Percentiles rank a stretch among this genome's conserved stretches.
Conservation (phyloP, 371 early-diverging fungal genomes). For the Rhizopus stolonifer region DNA sequence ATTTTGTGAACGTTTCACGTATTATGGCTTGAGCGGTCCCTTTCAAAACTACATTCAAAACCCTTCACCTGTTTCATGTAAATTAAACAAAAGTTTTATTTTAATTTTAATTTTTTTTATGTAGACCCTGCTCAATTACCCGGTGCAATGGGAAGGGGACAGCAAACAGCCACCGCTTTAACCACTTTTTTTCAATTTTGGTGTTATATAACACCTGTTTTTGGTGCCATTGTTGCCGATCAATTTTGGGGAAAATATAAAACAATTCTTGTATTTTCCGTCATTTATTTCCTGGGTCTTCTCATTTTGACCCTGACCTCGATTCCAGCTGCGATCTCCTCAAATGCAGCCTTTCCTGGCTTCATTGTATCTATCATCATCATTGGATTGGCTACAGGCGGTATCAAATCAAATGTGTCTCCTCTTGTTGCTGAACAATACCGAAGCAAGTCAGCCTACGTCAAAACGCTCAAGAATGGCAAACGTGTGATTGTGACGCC, state of each 20-base stretch:
- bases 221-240: slow-evolving; percentile 86
- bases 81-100: too few relatives aligned
- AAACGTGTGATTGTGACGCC: slow-evolving; percentile 30
- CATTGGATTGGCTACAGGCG: slow-evolving; percentile 66
- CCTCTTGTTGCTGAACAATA: slow-evolving; percentile 51
- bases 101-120: too few relatives aligned
- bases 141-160: slow-evolving; percentile 49
- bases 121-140: slow-evolving; percentile 45
- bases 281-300: slow-evolving; percentile 75
- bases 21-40: slow-evolving; percentile 64
- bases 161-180: slow-evolving; percentile 62
- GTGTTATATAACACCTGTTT: slow-evolving; percentile 76
- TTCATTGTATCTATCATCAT: slow-evolving; percentile 66
- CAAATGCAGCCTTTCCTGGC: slow-evolving; percentile 60
- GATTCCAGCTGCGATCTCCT: slow-evolving; percentile 52
- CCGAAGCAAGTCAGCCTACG: slow-evolving; percentile 28
- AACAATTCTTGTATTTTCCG: slow-evolving; percentile 70
- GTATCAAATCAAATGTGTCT: slow-evolving; percentile 52
- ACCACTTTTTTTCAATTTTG: slow-evolving; percentile 80
- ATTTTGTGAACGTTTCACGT: slow-evolving; percentile 79
- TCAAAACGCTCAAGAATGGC: slow-evolving; percentile 32
- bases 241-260: slow-evolving; percentile 81
- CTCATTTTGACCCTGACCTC: slow-evolving; percentile 64
- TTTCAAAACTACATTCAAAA: slow-evolving; percentile 67
- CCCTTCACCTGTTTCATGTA: slow-evolving; percentile 42